Conservation (phyloP, 2,329 filamentous ascomycete species). For the Lecanicillium sp. region DNA sequence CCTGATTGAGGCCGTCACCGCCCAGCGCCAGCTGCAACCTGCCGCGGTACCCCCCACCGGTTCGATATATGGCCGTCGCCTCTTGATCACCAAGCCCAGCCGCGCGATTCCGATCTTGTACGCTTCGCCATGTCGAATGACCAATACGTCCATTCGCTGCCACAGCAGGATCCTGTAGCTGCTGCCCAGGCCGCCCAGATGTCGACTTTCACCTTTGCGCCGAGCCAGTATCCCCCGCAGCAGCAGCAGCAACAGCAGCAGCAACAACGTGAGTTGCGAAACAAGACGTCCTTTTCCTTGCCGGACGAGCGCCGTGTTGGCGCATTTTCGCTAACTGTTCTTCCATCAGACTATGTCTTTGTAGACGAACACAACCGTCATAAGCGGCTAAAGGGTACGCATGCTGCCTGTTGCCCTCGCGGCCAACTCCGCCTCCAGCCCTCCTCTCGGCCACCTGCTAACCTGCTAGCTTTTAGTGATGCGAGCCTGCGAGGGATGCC, state of each 20-base stretch:
- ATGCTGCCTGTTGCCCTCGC: not conserved
- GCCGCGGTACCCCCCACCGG: conserved; percentile 3
- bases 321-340: conserved; percentile 24
- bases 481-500: conserved; percentile 93
- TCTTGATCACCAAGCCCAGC: not conserved
- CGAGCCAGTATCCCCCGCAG: conserved; percentile 41
- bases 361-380: conserved; percentile 98
- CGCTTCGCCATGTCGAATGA: conserved; percentile 7
- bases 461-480: conserved; percentile 56
- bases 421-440: not conserved
- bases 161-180: conserved; percentile 60
- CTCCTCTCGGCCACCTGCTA: not conserved
- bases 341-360: conserved; percentile 82
- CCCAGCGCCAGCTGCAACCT: conserved; percentile 3
- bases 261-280: conserved; percentile 43
- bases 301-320: not conserved
- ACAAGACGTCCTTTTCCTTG: not conserved
- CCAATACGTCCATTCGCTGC: too few species aligned
- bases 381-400: conserved; percentile 84
- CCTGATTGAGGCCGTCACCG: conserved; percentile 1
- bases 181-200: conserved; percentile 60
- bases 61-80: conserved; percentile 11
- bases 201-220: conserved; percentile 71
- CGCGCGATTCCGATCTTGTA: not conserved
- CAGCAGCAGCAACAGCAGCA: conserved; percentile 40